Evolutionary conservation across 2,329 filamentous ascomycete genomes (phyloP), one percentile per base, ranked within the genome.

Genomic region (Akanthomyces dipterigenus): DNA sequence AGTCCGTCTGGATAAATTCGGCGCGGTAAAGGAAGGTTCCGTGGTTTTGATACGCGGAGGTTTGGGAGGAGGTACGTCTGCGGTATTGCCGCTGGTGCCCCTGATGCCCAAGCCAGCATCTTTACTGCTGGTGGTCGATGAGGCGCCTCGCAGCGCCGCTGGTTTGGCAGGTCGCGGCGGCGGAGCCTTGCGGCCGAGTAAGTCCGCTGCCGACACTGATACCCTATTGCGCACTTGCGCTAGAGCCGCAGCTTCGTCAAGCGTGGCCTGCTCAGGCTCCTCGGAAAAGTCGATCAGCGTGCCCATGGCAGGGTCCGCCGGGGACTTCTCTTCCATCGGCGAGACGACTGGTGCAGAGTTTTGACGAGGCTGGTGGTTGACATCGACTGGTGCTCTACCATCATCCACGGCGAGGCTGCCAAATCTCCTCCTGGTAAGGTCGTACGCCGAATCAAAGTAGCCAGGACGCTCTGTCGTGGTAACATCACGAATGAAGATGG

Each of bases 401-500:
- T 69, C 70, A 36, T 73, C 68, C 12, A 70, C 61, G 2, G 66
- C 65, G 50, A 65, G 60, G 54, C 64, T 70, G n/a, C 70, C 65
- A 24, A 66, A 60, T 50, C 68, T 72, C 36, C 64, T 68, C 4
- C 67, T 69, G 1, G 65, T 60, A 11, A 70, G 58, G 12, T 74
- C 71, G 56, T 78, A 77, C 0, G 75, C 72, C 1, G 85, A 81
- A 65, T 96, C 90, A 69, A 97, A 97, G 71, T 95, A 98, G 0
- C 84, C 85, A 14, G 85, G 68, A 12, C 68, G 80, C 42, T 89
- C 83, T 0, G 88, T 83, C 0, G 91, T 96, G 0, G 95, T 99
- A 24, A 99, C 91, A 73, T 99, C 95, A 60, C 96, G 85, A 65
- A 99, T 98, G 73, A 98, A 98, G 7, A 99, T 85, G 0, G 87